Base-by-base conservation (phyloP, 1,139 yeast genomes). In the Tardiomyces depauwii region DNA sequence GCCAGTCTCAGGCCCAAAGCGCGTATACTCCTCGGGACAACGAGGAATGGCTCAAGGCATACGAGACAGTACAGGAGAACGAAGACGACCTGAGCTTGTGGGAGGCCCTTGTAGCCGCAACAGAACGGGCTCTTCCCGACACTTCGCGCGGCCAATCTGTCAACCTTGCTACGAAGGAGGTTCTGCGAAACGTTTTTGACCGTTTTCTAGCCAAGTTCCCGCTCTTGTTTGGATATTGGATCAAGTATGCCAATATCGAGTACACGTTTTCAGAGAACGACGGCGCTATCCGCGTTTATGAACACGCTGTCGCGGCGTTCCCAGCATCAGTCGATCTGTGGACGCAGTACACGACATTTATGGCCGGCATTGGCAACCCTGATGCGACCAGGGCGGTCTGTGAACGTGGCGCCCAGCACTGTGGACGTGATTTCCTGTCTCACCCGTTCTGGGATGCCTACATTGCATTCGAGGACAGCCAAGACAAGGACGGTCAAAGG, bases 381-480 rank as follows among this genome's bases (percentile, higher is more conserved):
- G 41, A 18, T 1, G 46, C 50, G 10, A 48, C 51, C 13, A 48
- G 60, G 39, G 55, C 56, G n/a, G 57, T 73, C 14, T 85, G 82
- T 57, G 87, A 82, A 57, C 55, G 59, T 2, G 95, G 91, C 0
- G 76, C 89, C 44, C 49, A 51, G 2, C 65, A 63, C 40, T 74
- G 89, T 38, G 97, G 98, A 0, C 62, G 64, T 45, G 94, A 88
- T 64, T 91, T 77, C 56, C 75, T 80, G 57, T 67, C 84, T 12
- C 82, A 77, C 53, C 80, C 80, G 44, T 78, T 89, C 53, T 91
- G 95, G 78, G 81, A 77, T 52, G 59, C 74, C 42, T 89, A 85
- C 58, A 58, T 87, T 41, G 68, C 73, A 7, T 79, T 78, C 71
- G 64, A 72, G 59, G 57, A 69, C n/a, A 32, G 25, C 4, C 39